These are phyloP conservation scores for Henckelia pumila DNA, from an alignment of 257 asterid genomes.

Conservation along the genomic window DNA sequence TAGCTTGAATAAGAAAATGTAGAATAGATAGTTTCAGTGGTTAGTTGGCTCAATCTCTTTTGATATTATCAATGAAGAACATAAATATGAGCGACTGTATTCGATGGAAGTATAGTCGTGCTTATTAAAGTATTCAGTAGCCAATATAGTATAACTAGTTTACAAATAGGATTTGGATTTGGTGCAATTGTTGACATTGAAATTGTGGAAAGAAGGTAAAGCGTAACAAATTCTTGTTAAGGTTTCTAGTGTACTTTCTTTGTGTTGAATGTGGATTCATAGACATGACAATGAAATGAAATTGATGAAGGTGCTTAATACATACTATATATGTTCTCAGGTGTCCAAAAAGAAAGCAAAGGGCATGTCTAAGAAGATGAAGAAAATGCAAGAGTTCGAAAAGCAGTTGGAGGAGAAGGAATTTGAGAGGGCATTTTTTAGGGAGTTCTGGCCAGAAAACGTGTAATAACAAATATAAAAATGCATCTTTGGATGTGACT, in stretches of 20 bases:
- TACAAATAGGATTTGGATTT: no score
- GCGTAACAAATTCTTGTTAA: not conserved
- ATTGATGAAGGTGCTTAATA: conserved; percentile 1
- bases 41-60: not conserved
- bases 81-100: not conserved
- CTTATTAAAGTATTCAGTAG: not conserved
- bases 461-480: conserved; percentile 36
- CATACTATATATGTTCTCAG: conserved; percentile 35
- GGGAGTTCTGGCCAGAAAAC: conserved; percentile 96
- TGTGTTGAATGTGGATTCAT: not conserved
- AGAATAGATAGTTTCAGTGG: not conserved
- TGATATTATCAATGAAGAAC: not conserved
- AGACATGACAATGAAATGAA: not conserved
- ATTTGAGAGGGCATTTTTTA: conserved; percentile 66
- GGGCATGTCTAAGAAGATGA: conserved; percentile 61
- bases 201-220: not conserved
- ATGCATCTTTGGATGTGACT: not conserved
- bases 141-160: not conserved
- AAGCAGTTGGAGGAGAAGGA: conserved; percentile 67
- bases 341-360: conserved; percentile 37
- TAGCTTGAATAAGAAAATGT: conserved; percentile 12
- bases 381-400: conserved; percentile 67
- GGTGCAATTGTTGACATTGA: no score
- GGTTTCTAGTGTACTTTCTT: not conserved
- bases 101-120: no score